Conservation (phyloP, 225 moss, liverwort and hornwort genomes). For the Physcomitrellopsis africana region DNA sequence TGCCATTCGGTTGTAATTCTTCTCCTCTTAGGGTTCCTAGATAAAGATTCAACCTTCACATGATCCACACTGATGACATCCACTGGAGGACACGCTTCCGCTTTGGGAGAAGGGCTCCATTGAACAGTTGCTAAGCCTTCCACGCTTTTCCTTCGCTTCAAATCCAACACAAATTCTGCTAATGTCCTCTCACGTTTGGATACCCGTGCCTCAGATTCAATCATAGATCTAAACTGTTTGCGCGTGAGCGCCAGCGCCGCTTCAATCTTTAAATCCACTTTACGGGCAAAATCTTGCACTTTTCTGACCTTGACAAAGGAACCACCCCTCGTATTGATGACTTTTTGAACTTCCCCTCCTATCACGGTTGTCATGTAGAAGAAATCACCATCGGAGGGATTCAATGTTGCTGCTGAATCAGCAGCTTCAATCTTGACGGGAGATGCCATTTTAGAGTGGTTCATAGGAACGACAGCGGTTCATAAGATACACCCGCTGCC, state of each 20-base stretch:
- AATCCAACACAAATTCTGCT: slow-evolving; percentile 27
- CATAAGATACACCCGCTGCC: not conserved
- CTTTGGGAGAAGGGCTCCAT: not conserved
- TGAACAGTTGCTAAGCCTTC: slow-evolving; percentile 32
- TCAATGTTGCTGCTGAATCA: not conserved
- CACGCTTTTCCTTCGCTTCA: slow-evolving; percentile 28
- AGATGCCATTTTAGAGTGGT: not conserved
- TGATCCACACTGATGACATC: not conserved
- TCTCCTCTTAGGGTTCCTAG: slow-evolving; percentile 34
- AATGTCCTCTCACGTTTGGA: slow-evolving; percentile 31
- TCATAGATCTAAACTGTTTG: slow-evolving; percentile 16
- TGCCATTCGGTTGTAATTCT: slow-evolving; percentile 19
- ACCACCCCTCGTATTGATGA: slow-evolving; percentile 35
- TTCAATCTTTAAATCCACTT: slow-evolving; percentile 36
- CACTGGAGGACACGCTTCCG: not conserved
- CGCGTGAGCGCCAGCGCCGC: slow-evolving; percentile 25
- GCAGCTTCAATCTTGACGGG: not conserved
- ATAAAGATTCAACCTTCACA: no score
- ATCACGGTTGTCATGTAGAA: slow-evolving; percentile 41
- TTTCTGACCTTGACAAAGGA: slow-evolving; percentile 22
- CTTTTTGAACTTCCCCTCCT: slow-evolving; percentile 36
- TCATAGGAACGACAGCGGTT: not conserved
- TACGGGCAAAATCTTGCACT: slow-evolving; percentile 29
- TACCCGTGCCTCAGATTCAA: not conserved
- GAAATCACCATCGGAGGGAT: slow-evolving; percentile 23